Evolutionary conservation across 805 yeast genomes (phyloP), one percentile per base, ranked within the genome.

Genomic region (Nakazawaea holstii): DNA sequence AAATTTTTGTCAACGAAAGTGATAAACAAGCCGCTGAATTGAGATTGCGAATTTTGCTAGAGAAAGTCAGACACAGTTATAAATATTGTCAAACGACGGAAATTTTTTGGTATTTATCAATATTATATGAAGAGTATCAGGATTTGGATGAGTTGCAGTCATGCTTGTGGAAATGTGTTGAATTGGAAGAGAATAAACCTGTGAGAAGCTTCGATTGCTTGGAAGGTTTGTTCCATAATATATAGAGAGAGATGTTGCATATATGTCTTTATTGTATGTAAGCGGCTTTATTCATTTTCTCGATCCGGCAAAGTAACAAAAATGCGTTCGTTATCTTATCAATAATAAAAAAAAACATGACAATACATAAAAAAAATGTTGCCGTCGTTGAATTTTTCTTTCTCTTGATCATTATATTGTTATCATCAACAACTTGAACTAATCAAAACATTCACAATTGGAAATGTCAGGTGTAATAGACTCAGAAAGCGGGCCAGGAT

Each of bases 101-200:
- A 60, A 71, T 84, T 10, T 84, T 91, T 85, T 83, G 79, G 76
- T 74, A 75, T 47, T 67, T 87, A 49, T 77, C 88, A 1, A 64
- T 72, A 53, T 73, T 86, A 20, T 84, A 84, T 59, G 90, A 82
- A 52, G 65, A 76, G 42, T 80, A 76, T 39, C 86, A 82, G 50
- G 72, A 72, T 50, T 51, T 62, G 9, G 63, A 69, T 17, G 61
- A 66, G 33, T 70, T 77, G 51, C 74, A 74, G 29, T 58, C 68
- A 26, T 68, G 82, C 8, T 66, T 86, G 48, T 77, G 88, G 82
- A 76, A 68, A 55, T 75, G 86, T 61, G 76, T 87, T 10, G 80
- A 77, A 53, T 68, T 82, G 52, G 88, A 82, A 56, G 85, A 81
- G 53, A 58, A 59, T 6, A 69, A 83, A 45, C 84, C 88, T 3